Percentiles rank a stretch among this genome's conserved stretches.
Conservation (phyloP, 768 basidiomycete species). For the Xanthoconium stramineum region DNA sequence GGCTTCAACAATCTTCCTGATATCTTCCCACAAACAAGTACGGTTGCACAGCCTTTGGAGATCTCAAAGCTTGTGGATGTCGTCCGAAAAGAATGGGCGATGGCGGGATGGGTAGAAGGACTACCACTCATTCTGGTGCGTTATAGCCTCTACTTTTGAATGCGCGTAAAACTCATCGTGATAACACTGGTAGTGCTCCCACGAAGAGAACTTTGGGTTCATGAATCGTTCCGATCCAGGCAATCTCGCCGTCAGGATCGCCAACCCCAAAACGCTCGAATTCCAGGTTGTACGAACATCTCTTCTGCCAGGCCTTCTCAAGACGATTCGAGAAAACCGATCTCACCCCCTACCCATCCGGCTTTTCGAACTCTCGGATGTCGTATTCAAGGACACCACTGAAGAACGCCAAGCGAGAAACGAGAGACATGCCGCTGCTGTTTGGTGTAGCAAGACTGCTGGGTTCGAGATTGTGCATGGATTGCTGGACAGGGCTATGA, state of each 20-base stretch:
- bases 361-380: constrained; percentile 91
- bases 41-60: constrained; percentile 88
- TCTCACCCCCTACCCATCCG: constrained; percentile 89
- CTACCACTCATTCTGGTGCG: constrained; percentile 87
- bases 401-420: constrained; percentile 86
- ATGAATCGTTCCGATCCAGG: constrained; percentile 85
- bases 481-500: constrained; percentile 91
- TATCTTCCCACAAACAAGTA: constrained; percentile 89
- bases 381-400: constrained; percentile 80
- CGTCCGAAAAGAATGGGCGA: constrained; percentile 85
- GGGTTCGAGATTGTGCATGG: constrained; percentile 98
- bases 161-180: constrained; percentile 1
- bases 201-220: constrained; percentile 96
- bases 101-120: constrained; percentile 95
- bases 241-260: constrained; percentile 81
- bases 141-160: neutral
- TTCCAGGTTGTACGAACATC: constrained; percentile 98
- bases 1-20: constrained; percentile 96
- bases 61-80: constrained; percentile 90
- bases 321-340: constrained; percentile 95
- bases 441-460: constrained; percentile 96
- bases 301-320: constrained; percentile 91
- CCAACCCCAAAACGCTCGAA: constrained; percentile 96
- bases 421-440: constrained; percentile 80
- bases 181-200: constrained; percentile 70